Conservation (phyloP, 2,329 filamentous ascomycete species). For the Hortaea sp. region DNA sequence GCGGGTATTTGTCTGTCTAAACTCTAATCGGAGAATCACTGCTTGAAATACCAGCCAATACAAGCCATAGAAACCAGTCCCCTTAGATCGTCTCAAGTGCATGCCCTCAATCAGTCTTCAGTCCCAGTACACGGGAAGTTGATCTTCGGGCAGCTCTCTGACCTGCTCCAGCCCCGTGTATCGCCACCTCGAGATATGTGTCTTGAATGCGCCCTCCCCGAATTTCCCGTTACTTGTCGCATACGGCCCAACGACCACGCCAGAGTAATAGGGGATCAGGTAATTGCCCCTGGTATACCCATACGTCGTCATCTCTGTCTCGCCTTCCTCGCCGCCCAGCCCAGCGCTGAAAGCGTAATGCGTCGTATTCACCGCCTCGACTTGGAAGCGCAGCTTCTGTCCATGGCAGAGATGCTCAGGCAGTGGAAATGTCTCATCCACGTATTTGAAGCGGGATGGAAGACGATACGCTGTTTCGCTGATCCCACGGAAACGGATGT, state of each 20-base stretch:
- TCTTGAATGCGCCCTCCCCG: slow-evolving; percentile 5
- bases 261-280: slow-evolving; percentile 5
- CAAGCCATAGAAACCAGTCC: too few relatives aligned
- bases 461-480: slow-evolving; percentile 11
- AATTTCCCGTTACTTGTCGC: slow-evolving; percentile 6
- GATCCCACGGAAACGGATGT: slow-evolving; percentile 38
- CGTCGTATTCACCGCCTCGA: slow-evolving; percentile 36
- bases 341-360: slow-evolving; percentile 31
- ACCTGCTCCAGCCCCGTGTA: too few relatives aligned
- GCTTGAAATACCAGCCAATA: too few relatives aligned
- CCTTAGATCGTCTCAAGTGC: too few relatives aligned
- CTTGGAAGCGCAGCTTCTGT: slow-evolving; percentile 29
- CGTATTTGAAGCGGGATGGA: slow-evolving; percentile 6
- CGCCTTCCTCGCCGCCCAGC: slow-evolving; percentile 5
- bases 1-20: too few relatives aligned
- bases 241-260: slow-evolving; percentile 6
- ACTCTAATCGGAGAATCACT: too few relatives aligned
- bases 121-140: too few relatives aligned
- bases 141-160: too few relatives aligned
- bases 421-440: slow-evolving; percentile 21
- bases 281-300: slow-evolving; percentile 6
- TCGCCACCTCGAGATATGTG: neutral
- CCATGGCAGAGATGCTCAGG: slow-evolving; percentile 26
- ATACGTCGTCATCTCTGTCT: slow-evolving; percentile 4
- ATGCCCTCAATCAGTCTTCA: too few relatives aligned